Evolutionary conservation across 768 basidiomycete species (phyloP).

Genomic region (Amanita brunnescens): DNA sequence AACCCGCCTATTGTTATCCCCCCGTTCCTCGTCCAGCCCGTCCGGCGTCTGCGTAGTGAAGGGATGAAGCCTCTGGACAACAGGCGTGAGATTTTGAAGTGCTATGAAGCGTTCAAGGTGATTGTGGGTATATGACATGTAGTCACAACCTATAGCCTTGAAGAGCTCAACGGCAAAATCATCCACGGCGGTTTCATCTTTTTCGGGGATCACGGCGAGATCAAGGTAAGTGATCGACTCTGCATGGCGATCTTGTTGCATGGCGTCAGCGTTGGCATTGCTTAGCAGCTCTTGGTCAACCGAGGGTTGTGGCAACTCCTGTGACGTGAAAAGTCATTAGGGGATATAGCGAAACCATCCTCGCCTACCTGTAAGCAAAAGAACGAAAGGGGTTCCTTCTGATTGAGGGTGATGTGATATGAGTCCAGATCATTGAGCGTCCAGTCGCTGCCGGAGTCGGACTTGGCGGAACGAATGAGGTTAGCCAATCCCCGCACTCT

Average conservation of each 20-base stretch:
- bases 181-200: no score
- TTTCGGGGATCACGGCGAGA: constrained; percentile 17
- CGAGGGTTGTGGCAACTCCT: constrained; percentile 18
- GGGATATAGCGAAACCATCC: constrained; percentile 2
- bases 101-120: no score
- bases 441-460: constrained; percentile 23
- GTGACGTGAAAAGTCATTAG: constrained; percentile 10
- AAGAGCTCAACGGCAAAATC: no score
- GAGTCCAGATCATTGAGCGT: constrained; percentile 17
- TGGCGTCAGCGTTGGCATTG: constrained; percentile 14
- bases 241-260: constrained; percentile 17
- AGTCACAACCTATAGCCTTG: no score
- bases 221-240: constrained; percentile 18
- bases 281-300: constrained; percentile 19
- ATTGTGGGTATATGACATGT: no score
- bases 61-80: no score
- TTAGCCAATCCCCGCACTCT: no score
- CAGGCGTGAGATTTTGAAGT: no score
- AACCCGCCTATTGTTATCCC: no score
- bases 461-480: constrained; percentile 22
- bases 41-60: no score
- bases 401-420: constrained; percentile 20
- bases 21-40: no score
- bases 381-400: constrained; percentile 13
- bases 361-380: constrained; percentile 16